Evolutionary conservation across 768 basidiomycete species (phyloP), one percentile per base, ranked within the genome.

Genomic region (Auricularia sp.): DNA sequence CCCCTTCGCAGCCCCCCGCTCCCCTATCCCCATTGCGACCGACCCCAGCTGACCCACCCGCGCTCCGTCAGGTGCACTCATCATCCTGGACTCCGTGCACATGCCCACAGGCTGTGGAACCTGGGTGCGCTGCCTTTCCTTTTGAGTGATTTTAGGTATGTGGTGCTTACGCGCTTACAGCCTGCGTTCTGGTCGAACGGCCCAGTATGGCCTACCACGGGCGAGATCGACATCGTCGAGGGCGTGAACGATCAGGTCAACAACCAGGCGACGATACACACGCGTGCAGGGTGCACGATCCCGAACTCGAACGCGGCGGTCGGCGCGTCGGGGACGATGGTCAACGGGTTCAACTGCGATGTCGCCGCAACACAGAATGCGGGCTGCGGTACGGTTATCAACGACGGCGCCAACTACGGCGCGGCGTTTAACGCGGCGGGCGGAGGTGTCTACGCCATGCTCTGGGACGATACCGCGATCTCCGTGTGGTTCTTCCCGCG

Each of bases 101-200:
- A 92, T 94, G 87, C 93, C 93, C 7, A 86, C 86, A 0, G 93
- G 93, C 14, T 95, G 93, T 74, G 93, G 87, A 43, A 87, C 86
- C 33, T 93, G 91, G 92, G 39, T 42, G 12, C 39, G 39, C 39
- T 14, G 8, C 39, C 29, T 29, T 29, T 29, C 29, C 29, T 29
- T 29, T 29, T 29, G 29, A 29, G 29, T 29, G 29, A 29, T 29
- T 29, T 29, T 0, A 29, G 29, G 29, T 0, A 29, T 29, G 29
- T 29, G 29, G 29, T 29, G 29, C 29, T 29, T 29, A 29, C 23
- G 53, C 47, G 23, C 21, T 61, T 62, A 72, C 65, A 67, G 67
- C n/a, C 56, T 7, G 81, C 81, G 3, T 83, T 80, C 73, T 82
- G 81, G 81, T 75, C 77, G 47, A 78, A 83, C 68, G 81, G 81